phyloP scores from a whole-genome alignment of 1,284 basidiomycete genomes.

The Naganishia sp. region DNA sequence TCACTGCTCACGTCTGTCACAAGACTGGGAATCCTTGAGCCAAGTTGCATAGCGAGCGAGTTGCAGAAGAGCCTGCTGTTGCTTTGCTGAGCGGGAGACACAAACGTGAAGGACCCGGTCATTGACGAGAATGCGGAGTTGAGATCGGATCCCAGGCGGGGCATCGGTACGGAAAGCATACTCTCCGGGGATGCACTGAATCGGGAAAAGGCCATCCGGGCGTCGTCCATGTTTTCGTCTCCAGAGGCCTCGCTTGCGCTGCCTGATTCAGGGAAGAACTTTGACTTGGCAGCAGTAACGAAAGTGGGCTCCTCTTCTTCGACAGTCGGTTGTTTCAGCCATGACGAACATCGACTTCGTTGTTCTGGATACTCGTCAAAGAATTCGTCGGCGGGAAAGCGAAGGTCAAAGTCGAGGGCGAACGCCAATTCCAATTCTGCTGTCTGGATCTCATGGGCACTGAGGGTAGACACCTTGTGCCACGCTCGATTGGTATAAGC shows the following conservation, averaged over 20 bases:
- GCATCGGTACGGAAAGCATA: slow-evolving; percentile 15
- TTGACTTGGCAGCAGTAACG: slow-evolving; percentile 18
- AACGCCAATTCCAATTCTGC: slow-evolving; percentile 54
- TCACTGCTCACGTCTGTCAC: slow-evolving; percentile 19
- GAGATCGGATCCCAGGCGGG: slow-evolving; percentile 17
- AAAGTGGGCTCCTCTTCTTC: slow-evolving; percentile 27
- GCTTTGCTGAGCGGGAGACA: slow-evolving; percentile 19
- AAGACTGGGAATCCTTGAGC: slow-evolving; percentile 19
- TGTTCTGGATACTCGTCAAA: slow-evolving; percentile 24
- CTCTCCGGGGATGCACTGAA: slow-evolving; percentile 18
- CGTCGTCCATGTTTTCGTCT: slow-evolving; percentile 20
- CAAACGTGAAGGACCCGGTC: slow-evolving; percentile 26
- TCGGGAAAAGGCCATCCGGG: background rate
- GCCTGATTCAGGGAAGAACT: slow-evolving; percentile 7
- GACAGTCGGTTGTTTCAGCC: slow-evolving; percentile 1
- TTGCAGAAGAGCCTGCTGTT: slow-evolving; percentile 20
- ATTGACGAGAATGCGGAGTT: slow-evolving; percentile 27
- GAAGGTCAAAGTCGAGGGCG: slow-evolving; percentile 53
- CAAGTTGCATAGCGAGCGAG: slow-evolving; percentile 1
- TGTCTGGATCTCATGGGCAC: slow-evolving; percentile 51
- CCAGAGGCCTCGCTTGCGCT: background rate
- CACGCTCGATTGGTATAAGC: slow-evolving; percentile 90
- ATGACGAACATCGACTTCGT: slow-evolving; percentile 3
- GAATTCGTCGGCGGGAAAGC: slow-evolving; percentile 40
- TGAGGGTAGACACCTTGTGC: slow-evolving; percentile 65